These are phyloP conservation scores for Botrytis cinerea DNA, from an alignment of 2,329 filamentous ascomycete genomes.

Conservation along the genomic window DNA sequence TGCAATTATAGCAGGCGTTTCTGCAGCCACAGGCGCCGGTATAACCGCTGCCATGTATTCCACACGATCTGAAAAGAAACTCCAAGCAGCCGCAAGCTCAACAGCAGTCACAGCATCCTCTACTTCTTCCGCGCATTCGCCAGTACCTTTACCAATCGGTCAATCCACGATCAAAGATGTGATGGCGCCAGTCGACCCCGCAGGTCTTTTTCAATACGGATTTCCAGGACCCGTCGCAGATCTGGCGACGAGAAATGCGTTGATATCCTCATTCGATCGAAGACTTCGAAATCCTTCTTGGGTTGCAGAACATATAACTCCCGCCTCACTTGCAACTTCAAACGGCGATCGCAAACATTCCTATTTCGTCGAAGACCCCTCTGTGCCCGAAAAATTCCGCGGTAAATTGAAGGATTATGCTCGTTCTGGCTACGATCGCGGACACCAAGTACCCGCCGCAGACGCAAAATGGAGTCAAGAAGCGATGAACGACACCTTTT, in stretches of 20 bases:
- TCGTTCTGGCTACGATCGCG: slow-evolving; percentile 90
- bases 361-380: slow-evolving; percentile 76
- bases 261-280: slow-evolving; percentile 88
- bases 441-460: slow-evolving; percentile 94
- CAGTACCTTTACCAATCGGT: slow-evolving; percentile 37
- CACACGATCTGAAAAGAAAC: slow-evolving; percentile 53
- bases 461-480: slow-evolving; percentile 94
- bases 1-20: slow-evolving; percentile 72
- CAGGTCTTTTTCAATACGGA: slow-evolving; percentile 79
- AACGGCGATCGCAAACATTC: slow-evolving; percentile 84
- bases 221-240: slow-evolving; percentile 91
- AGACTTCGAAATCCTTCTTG: slow-evolving; percentile 88
- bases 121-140: slow-evolving; percentile 35
- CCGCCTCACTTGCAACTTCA: slow-evolving; percentile 72
- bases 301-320: slow-evolving; percentile 96
- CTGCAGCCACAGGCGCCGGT: slow-evolving; percentile 75
- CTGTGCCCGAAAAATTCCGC: slow-evolving; percentile 82
- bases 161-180: slow-evolving; percentile 38
- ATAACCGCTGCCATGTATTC: slow-evolving; percentile 69
- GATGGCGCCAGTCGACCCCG: slow-evolving; percentile 65
- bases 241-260: slow-evolving; percentile 71
- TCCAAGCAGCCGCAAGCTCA: slow-evolving; percentile 39
- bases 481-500: slow-evolving; percentile 95
- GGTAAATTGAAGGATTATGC: slow-evolving; percentile 92
- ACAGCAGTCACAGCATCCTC: slow-evolving; percentile 33